phyloP scores from a whole-genome alignment of 768 basidiomycete genomes.

The Suillus subaureus region DNA sequence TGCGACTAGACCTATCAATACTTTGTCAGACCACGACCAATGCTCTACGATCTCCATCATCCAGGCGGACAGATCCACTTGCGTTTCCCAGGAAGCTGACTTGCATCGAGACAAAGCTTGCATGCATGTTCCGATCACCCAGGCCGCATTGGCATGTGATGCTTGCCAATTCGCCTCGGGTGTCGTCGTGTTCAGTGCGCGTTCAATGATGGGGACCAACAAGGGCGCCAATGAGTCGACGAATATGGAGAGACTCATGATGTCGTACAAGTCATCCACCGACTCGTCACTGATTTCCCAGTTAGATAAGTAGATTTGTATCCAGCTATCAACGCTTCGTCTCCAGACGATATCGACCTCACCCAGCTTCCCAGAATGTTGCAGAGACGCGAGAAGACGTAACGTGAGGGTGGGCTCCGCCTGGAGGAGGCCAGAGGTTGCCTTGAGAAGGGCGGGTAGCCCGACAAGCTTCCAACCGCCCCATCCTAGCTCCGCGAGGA shows the following conservation, averaged over 20 bases:
- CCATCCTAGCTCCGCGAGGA: constrained; percentile 68
- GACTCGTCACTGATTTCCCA: constrained; percentile 44
- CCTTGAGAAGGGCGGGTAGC: constrained; percentile 57
- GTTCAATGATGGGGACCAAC: constrained; percentile 48
- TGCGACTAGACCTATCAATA: constrained; percentile 54
- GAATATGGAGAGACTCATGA: constrained; percentile 55
- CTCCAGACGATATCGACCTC: constrained; percentile 63
- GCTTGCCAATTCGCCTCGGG: constrained; percentile 35
- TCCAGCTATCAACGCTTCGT: constrained; percentile 53
- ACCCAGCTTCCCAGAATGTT: constrained; percentile 48
- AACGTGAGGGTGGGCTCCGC: constrained; percentile 44
- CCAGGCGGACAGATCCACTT: constrained; percentile 55
- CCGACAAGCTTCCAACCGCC: constrained; percentile 77
- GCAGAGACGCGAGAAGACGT: constrained; percentile 53
- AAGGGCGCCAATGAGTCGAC: constrained; percentile 47
- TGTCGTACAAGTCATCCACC: constrained; percentile 54
- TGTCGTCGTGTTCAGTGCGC: constrained; percentile 34
- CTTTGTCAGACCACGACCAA: constrained; percentile 63
- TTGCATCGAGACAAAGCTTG: constrained; percentile 42
- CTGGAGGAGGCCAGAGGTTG: constrained; percentile 49
- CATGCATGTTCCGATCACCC: constrained; percentile 66
- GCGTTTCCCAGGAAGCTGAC: constrained; percentile 34
- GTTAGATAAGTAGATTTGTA: constrained; percentile 41
- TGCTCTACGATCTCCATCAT: constrained; percentile 41
- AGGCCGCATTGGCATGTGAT: constrained; percentile 46